Conservation (phyloP, 805 yeast species). For the Kurtzmaniella cleridarum region DNA sequence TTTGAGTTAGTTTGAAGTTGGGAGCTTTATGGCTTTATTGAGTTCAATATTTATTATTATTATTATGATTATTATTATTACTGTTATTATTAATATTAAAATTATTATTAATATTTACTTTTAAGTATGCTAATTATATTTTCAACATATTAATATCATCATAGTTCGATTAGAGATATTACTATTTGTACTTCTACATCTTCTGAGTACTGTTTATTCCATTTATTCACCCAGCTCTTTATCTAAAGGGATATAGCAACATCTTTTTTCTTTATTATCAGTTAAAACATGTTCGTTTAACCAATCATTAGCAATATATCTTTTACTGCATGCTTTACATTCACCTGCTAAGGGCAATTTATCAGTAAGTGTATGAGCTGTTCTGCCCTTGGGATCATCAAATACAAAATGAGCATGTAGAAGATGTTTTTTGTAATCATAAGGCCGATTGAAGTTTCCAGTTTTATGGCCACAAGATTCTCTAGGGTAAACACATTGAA, state of each 20-base stretch:
- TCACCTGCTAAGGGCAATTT: slow-evolving; percentile 33
- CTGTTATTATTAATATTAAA: no score
- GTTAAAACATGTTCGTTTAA: slow-evolving; percentile 47
- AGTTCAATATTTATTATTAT: no score
- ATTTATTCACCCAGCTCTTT: neutral
- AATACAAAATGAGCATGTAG: slow-evolving; percentile 38
- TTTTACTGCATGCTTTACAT: slow-evolving; percentile 44
- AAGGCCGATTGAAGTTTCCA: slow-evolving; percentile 39
- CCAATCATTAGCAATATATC: slow-evolving; percentile 51
- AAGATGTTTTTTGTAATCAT: slow-evolving; percentile 41
- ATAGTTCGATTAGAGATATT: neutral
- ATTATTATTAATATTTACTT: no score
- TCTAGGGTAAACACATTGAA: slow-evolving; percentile 38
- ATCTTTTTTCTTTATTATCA: slow-evolving; percentile 14
- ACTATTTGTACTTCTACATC: neutral
- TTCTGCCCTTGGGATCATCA: slow-evolving; percentile 36
- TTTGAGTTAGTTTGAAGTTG: no score
- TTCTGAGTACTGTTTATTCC: neutral
- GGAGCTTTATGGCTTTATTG: no score
- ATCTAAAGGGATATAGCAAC: slow-evolving; percentile 13
- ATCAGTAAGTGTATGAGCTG: slow-evolving; percentile 36
- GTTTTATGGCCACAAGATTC: slow-evolving; percentile 37
- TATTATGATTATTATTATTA: no score
- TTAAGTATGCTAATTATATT: no score
- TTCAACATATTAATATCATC: neutral